phyloP scores from a whole-genome alignment of 73 alveolate species.

The Breviolum minutum region DNA sequence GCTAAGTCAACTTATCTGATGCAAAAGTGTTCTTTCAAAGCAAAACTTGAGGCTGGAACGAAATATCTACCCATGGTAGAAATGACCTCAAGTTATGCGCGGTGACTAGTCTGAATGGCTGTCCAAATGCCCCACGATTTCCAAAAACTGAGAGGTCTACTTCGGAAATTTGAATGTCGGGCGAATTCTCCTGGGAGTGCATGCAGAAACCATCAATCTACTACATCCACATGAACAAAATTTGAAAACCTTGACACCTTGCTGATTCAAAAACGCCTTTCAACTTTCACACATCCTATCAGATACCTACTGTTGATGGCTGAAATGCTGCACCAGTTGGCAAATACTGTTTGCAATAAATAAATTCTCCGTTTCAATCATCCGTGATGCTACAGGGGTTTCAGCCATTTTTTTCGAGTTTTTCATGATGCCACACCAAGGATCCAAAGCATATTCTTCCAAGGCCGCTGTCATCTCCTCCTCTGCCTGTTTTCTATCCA shows the following conservation, averaged over 20 bases:
- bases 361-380: neutral
- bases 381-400: neutral
- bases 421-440: neutral
- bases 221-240: neutral
- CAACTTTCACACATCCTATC: neutral
- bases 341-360: neutral
- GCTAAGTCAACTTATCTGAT: neutral
- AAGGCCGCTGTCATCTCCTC: conserved; percentile 67
- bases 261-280: neutral
- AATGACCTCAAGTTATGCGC: neutral
- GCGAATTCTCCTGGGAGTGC: conserved; percentile 44
- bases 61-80: conserved; percentile 86
- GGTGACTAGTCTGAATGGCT: too few species aligned
- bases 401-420: neutral
- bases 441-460: conserved; percentile 70
- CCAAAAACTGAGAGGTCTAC: neutral
- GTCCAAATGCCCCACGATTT: neutral
- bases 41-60: neutral
- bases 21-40: neutral
- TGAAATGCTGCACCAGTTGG: neutral
- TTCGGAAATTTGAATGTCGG: conserved; percentile 60
- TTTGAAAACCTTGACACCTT: too few species aligned
- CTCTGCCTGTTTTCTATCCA: conserved; percentile 44
- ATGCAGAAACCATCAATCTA: neutral
- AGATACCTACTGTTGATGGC: too few species aligned